These are phyloP conservation scores for Quillaja saponaria DNA, from an alignment of 306 rosid species.

Conservation along the genomic window DNA sequence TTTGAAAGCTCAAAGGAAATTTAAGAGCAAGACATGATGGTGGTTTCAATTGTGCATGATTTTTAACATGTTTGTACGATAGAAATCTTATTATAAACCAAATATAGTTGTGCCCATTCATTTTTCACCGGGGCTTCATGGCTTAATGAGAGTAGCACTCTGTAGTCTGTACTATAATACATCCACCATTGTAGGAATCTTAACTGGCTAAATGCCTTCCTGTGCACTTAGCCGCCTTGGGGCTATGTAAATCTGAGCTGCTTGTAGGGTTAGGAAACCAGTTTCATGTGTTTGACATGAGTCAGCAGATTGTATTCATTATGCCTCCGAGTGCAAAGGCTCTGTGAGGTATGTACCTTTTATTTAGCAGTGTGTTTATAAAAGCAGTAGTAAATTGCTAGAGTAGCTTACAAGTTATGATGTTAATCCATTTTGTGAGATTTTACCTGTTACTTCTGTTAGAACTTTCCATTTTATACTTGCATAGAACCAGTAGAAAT, in stretches of 20 bases:
- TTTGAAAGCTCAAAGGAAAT: conserved; percentile 85
- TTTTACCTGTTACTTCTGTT: neutral
- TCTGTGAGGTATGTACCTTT: conserved; percentile 58
- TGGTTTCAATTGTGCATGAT: conserved; percentile 18
- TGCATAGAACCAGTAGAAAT: neutral
- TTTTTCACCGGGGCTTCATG: conserved; percentile 65
- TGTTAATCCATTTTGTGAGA: neutral
- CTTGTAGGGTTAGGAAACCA: conserved; percentile 36
- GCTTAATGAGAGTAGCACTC: conserved; percentile 44
- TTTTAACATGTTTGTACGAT: conserved; percentile 34
- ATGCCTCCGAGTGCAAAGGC: conserved; percentile 59
- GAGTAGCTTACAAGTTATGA: conserved; percentile 31
- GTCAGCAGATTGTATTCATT: conserved; percentile 57
- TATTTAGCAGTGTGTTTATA: conserved; percentile 42
- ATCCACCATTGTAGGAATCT: conserved; percentile 43
- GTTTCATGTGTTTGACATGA: conserved; percentile 36
- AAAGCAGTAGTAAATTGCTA: conserved; percentile 38
- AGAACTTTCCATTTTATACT: neutral
- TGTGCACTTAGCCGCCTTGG: conserved; percentile 36
- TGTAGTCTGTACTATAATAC: conserved; percentile 51
- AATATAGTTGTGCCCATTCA: conserved; percentile 57
- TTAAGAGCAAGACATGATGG: conserved; percentile 67
- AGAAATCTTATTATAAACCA: conserved; percentile 40
- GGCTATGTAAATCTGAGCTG: conserved; percentile 67
- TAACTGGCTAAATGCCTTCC: conserved; percentile 39